Evolutionary conservation across 2,329 filamentous ascomycete genomes (phyloP).

Genomic region (Tolypocladium sp.): DNA sequence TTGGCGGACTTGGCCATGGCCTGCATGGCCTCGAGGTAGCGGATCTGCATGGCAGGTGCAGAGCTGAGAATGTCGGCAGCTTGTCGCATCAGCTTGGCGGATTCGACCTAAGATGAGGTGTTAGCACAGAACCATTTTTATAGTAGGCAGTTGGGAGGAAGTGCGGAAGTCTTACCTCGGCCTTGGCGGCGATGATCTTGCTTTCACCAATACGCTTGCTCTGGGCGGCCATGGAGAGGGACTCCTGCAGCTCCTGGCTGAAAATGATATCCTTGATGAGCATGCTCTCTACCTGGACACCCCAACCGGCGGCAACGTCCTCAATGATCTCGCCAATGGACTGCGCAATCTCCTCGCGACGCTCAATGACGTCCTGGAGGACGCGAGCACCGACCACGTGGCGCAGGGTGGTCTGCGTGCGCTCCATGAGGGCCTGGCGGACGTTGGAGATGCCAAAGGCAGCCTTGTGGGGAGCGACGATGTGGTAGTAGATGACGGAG

Average conservation of each 20-base stretch:
- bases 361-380: constrained; percentile 96
- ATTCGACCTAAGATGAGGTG: constrained; percentile 54
- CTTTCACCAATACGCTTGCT: constrained; percentile 96
- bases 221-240: constrained; percentile 95
- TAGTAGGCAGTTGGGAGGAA: background rate
- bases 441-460: constrained; percentile 95
- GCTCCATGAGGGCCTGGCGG: constrained; percentile 90
- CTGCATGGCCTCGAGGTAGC: constrained; percentile 98
- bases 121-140: background rate
- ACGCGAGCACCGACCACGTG: constrained; percentile 94
- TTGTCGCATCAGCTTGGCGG: constrained; percentile 85
- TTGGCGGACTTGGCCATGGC: constrained; percentile 93
- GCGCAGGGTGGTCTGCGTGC: constrained; percentile 93
- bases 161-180: constrained; percentile 45
- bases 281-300: constrained; percentile 95
- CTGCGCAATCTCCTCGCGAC: constrained; percentile 91
- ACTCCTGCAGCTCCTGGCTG: constrained; percentile 89
- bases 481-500: constrained; percentile 98
- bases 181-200: constrained; percentile 95
- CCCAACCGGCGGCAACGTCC: constrained; percentile 88
- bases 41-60: constrained; percentile 95
- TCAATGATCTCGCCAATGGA: constrained; percentile 97
- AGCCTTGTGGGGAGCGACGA: constrained; percentile 88
- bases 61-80: constrained; percentile 88
- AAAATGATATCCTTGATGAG: constrained; percentile 99